phyloP scores from a whole-genome alignment of 805 yeast species.

The Ogataea nonfermentans region DNA sequence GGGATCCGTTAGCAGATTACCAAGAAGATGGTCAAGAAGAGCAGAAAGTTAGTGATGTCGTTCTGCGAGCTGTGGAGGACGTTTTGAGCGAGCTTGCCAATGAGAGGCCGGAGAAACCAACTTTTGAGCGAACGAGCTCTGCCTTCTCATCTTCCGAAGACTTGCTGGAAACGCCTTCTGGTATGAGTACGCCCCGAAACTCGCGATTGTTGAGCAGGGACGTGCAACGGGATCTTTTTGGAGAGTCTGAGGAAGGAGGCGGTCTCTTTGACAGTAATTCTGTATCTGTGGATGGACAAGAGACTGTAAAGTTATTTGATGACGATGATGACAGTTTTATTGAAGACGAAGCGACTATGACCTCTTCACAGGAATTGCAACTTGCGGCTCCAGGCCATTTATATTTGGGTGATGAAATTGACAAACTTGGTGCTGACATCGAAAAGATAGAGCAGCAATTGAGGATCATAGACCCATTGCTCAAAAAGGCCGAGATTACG shows the following conservation, averaged over 20 bases:
- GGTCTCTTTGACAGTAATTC: constrained; percentile 22
- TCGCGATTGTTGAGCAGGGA: constrained; percentile 31
- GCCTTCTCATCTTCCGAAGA: constrained; percentile 15
- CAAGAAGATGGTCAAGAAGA: constrained; percentile 33
- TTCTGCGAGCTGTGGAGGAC: constrained; percentile 61
- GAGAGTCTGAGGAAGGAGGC: constrained; percentile 18
- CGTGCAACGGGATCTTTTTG: constrained; percentile 34
- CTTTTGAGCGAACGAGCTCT: constrained; percentile 3
- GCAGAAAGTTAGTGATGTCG: constrained; percentile 43
- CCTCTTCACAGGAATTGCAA: constrained; percentile 31
- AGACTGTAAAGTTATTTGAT: constrained; percentile 32
- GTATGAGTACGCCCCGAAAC: constrained; percentile 19
- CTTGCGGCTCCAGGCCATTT: constrained; percentile 70
- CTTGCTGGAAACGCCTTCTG: constrained; percentile 12
- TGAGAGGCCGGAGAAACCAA: constrained; percentile 14
- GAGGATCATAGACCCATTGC: constrained; percentile 60
- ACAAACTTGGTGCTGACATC: constrained; percentile 54
- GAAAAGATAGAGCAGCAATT: constrained; percentile 59
- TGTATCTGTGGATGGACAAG: constrained; percentile 24
- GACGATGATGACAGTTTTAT: constrained; percentile 22
- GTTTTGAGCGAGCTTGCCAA: constrained; percentile 61
- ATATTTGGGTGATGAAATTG: constrained; percentile 65
- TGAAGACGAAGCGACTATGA: constrained; percentile 17
- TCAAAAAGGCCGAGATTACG: constrained; percentile 81
- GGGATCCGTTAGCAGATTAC: constrained; percentile 34